These are phyloP conservation scores for Penicillium nordicum DNA, from an alignment of 2,329 filamentous ascomycete species.

Conservation along the genomic window DNA sequence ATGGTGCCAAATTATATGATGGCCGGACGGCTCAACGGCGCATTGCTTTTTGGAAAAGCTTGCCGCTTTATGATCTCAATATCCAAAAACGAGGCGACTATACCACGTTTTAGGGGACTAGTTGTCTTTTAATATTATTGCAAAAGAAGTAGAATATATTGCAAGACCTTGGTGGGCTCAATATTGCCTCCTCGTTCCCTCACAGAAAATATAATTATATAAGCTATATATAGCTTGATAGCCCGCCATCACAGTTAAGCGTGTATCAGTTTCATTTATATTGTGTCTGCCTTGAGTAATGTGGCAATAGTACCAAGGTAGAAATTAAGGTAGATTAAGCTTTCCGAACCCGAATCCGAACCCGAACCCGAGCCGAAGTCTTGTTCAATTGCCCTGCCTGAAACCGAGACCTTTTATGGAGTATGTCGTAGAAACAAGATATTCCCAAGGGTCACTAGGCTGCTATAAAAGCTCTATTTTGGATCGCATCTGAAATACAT, in stretches of 20 bases:
- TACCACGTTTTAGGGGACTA: too few relatives aligned
- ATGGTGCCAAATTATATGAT: background rate
- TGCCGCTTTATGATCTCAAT: constrained; percentile 4
- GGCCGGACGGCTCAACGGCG: constrained; percentile 4
- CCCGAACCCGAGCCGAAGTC: background rate
- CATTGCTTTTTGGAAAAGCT: constrained; percentile 3
- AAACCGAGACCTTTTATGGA: too few relatives aligned
- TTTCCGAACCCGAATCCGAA: background rate
- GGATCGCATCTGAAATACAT: background rate
- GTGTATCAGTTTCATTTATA: background rate
- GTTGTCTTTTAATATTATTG: background rate
- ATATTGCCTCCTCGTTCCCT: background rate
- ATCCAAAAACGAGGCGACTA: background rate
- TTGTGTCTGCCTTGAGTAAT: background rate
- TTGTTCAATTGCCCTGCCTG: too few relatives aligned
- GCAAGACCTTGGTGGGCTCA: background rate
- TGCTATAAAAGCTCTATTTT: background rate
- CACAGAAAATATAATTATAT: background rate
- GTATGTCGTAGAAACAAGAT: background rate
- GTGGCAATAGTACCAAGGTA: background rate
- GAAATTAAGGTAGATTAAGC: background rate
- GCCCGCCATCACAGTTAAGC: background rate
- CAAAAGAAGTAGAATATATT: background rate
- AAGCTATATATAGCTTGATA: background rate
- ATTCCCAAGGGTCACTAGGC: background rate